Conservation (phyloP, 75 land plant genomes). For the Sequoia sempervirens region DNA sequence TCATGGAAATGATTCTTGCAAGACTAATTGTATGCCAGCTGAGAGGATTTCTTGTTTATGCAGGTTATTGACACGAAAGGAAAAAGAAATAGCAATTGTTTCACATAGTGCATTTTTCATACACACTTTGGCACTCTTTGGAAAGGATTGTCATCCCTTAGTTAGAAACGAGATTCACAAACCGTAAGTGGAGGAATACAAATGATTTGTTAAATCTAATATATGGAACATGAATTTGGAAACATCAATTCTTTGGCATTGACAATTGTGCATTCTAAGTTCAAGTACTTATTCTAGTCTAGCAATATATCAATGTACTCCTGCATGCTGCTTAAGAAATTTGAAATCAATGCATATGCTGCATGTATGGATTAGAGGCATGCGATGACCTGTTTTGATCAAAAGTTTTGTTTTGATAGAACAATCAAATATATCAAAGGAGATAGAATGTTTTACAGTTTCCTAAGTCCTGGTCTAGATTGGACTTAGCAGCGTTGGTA, state of each 20-base stretch:
- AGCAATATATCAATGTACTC: too few relatives aligned
- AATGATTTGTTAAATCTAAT: not conserved
- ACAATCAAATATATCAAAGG: too few relatives aligned
- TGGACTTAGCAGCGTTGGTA: too few relatives aligned
- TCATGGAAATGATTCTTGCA: not conserved
- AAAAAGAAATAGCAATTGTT: constrained; percentile 31
- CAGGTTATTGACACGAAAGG: constrained; percentile 29
- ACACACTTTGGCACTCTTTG: constrained; percentile 23
- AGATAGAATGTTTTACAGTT: too few relatives aligned
- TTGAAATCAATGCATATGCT: not conserved
- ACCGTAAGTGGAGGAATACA: not conserved
- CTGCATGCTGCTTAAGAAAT: too few relatives aligned
- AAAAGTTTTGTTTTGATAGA: too few relatives aligned
- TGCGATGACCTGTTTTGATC: not conserved
- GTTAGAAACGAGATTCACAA: constrained; percentile 23
- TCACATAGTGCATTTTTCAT: constrained; percentile 30
- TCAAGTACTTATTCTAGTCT: not conserved
- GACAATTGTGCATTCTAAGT: not conserved
- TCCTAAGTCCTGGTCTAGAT: too few relatives aligned
- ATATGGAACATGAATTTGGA: not conserved
- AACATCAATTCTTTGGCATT: not conserved
- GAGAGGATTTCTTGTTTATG: not conserved
- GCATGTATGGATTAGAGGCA: not conserved
- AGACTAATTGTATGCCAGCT: not conserved
- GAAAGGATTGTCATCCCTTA: constrained; percentile 22